phyloP scores from a whole-genome alignment of 768 basidiomycete genomes.

The Tubosaeta sp. region DNA sequence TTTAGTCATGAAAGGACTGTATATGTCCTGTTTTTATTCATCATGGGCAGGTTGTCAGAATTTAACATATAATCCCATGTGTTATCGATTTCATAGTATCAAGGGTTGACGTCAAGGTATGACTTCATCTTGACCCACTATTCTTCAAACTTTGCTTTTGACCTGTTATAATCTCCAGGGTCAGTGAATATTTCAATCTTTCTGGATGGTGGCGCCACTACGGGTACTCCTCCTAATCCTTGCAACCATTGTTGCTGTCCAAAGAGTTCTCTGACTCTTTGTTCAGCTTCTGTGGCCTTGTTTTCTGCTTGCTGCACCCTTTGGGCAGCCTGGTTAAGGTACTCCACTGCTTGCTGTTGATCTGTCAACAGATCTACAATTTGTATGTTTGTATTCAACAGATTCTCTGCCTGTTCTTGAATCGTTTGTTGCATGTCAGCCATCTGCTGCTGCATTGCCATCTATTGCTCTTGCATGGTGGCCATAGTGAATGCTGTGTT shows the following conservation, averaged over 20 bases:
- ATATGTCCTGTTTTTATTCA: neutral
- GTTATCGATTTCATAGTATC: neutral
- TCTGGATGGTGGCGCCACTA: neutral
- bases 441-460: too few species aligned
- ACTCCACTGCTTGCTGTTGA: too few species aligned
- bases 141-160: neutral
- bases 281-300: neutral
- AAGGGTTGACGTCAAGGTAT: neutral
- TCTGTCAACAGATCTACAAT: too few species aligned
- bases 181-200: neutral
- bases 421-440: too few species aligned
- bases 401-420: too few species aligned
- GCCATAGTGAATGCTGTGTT: too few species aligned
- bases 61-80: neutral
- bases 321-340: too few species aligned
- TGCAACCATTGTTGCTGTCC: neutral
- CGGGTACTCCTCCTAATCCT: neutral
- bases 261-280: neutral
- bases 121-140: neutral
- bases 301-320: too few species aligned
- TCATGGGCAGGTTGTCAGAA: neutral
- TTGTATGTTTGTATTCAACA: too few species aligned
- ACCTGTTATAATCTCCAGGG: neutral
- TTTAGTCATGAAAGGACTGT: neutral
- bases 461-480: too few species aligned